Base-by-base conservation (phyloP, 2,329 filamentous ascomycete genomes). In the Aspergillus sp. region DNA sequence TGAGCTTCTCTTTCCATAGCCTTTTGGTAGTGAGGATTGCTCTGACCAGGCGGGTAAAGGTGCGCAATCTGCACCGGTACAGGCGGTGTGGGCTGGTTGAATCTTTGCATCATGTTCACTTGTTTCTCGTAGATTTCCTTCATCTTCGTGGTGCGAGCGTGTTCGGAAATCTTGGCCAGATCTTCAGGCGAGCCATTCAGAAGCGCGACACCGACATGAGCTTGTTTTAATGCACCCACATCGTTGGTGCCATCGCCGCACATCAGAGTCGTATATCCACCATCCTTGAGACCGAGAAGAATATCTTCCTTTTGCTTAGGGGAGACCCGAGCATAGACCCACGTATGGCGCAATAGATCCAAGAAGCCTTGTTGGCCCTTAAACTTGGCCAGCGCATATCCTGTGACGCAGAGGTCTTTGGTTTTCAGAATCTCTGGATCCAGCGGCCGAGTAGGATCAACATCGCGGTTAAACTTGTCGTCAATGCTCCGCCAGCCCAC, bases 221-320 rank as follows among this genome's bases (percentile, higher is more conserved):
- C 91, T 65, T 98, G 91, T 70, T 98, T 98, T 53, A 98, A 69
- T 27, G 91, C 91, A 44, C 91, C 91, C 34, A 98, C 91, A 54
- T 98, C 91, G 60, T 98, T 98, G 34, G 91, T 98, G 43, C 91
- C 91, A 53, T 98, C 91, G 61, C 91, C 91, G 49, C 88, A 93
- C 91, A 98, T 98, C 41, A 98, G 74, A 17, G 91, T 98, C 40
- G 91, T 95, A 67, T 98, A 98, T 30, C 91, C 91, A 66, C 86
- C 83, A 51, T 94, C 88, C 66, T 94, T 95, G 41, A 96, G 75
- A 24, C 91, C 91, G 14, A 94, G 75, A n/a, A 98, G 72, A 52
- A 98, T 96, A 34, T 96, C 88, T 61, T 98, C 91, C 68, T 98
- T 98, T 54, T 98, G 91, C 70, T 94, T 95, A 6, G 91, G 91